These are phyloP conservation scores for Phialophora expanda DNA, from an alignment of 2,329 filamentous ascomycete species.

Conservation along the genomic window DNA sequence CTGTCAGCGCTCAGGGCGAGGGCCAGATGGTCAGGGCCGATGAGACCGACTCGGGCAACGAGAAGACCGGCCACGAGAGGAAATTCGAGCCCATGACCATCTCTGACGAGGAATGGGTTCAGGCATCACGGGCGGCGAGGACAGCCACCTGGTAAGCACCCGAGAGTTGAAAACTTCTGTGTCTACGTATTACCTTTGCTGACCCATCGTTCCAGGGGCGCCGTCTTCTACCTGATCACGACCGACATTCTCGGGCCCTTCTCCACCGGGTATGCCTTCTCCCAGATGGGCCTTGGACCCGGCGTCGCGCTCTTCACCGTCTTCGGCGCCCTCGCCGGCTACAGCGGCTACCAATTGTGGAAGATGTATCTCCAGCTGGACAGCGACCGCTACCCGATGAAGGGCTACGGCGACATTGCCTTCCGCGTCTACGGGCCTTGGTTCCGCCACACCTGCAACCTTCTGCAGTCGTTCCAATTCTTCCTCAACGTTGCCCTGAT, in stretches of 20 bases:
- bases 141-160: conserved; percentile 50
- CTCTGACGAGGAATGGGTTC: conserved; percentile 55
- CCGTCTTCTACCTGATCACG: conserved; percentile 48
- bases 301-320: conserved; percentile 41
- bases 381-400: conserved; percentile 49
- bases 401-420: conserved; percentile 50
- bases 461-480: conserved; percentile 50
- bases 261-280: conserved; percentile 38
- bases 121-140: conserved; percentile 53
- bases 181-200: not conserved
- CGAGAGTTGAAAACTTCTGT: not conserved
- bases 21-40: conserved; percentile 19
- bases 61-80: conserved; percentile 24
- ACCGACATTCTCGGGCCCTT: conserved; percentile 47
- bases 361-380: conserved; percentile 50
- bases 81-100: conserved; percentile 41
- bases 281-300: conserved; percentile 31
- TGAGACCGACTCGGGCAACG: conserved; percentile 30
- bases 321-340: conserved; percentile 41
- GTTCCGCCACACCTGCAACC: conserved; percentile 47
- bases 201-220: conserved; percentile 28
- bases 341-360: conserved; percentile 50
- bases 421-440: conserved; percentile 48
- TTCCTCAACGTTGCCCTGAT: conserved; percentile 60
- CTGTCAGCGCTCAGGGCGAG: conserved; percentile 29